Evolutionary conservation across 1,284 basidiomycete genomes (phyloP), one percentile per base, ranked within the genome.

Genomic region (Leccinum huronense): DNA sequence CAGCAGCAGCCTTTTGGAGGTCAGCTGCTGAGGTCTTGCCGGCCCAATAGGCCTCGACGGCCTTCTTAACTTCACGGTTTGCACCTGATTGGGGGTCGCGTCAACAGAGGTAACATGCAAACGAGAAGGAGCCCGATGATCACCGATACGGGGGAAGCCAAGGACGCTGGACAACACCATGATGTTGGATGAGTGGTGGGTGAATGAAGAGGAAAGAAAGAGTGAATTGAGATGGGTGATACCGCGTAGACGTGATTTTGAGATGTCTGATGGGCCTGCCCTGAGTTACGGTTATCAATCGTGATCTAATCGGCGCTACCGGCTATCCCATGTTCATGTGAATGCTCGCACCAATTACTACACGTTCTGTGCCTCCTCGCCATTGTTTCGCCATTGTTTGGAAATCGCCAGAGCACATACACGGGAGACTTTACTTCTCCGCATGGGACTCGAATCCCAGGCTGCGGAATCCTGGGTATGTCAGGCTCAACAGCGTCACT

Each of bases 11-110:
- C 79, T 94, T 92, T 75, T 90, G 90, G 72, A 99, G 91, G 71
- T 96, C 93, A 72, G 94, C 93, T 59, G 89, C 93, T 67, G 90
- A 86, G 77, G 90, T 84, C 82, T 98, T 99, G 79, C 91, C 94
- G 59, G 86, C 93, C 97, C 97, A 99, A 86, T 98, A 99, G 69
- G 92, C 89, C 81, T 98, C 96, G 73, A 97, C 92, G 71, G 96
- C 95, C 84, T 99, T 99, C 85, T 99, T 99, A 73, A 97, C 89
- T 83, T 98, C 95, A 84, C 96, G 93, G 83, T 95, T 91, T 66
- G 91, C 89, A 82, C 94, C 94, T 71, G 53, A 58, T 57, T 40
- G 54, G 34, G 53, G 33, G 57, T 7, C 48, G 45, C 51, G 57
- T 64, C 27, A 58, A 62, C 14, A 36, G 11, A n/a, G 19, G 57